Base-by-base conservation (phyloP, 176 grass and related monocot genomes). In the Metroxylon sagu region DNA sequence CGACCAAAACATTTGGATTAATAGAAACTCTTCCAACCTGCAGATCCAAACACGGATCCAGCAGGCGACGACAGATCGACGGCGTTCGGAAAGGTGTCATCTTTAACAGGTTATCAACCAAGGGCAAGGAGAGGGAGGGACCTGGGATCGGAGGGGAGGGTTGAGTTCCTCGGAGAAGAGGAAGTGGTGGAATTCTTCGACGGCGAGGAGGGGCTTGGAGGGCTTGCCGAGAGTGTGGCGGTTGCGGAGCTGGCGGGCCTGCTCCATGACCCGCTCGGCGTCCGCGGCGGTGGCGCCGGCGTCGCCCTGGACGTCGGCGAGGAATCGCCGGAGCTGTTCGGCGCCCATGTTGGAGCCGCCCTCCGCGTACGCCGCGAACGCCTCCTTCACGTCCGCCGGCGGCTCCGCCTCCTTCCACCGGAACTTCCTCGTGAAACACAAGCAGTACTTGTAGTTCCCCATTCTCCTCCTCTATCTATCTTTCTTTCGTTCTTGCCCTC, bases 381-480 rank as follows among this genome's bases (percentile, higher is more conserved):
- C 51, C 25, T 26, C 28, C 18, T 26, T 53, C 19, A 67, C 21
- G 26, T 67, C 65, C 6, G n/a, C 52, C 2, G 65, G 51, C 7
- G 65, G 17, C 51, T 31, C 51, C 27, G 26, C n/a, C 51, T 54
- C 52, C 4, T 4, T 19, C 15, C 49, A 19, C 49, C 26, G 50
- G 65, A 54, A 67, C 16, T 26, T 25, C 51, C 65, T 50, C 48
- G 65, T 35, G 65, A 67, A 67, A 52, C 52, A 67, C 17, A 55
- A n/a, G 51, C 65, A 67, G 65, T 18, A 67, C 25, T 16, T 67
- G 65, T 67, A 67, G 65, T 17, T 67, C 16, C n/a, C 65, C 65
- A 67, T 67, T 48, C 60, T 19, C 17, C 29, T 30, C 60, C 19
- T 28, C 28, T 17, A 35, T 10, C 59, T n/a, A 6, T 19, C 27